Base-by-base conservation (phyloP, 2,329 filamentous ascomycete species). In the Microcyclosporella mali region DNA sequence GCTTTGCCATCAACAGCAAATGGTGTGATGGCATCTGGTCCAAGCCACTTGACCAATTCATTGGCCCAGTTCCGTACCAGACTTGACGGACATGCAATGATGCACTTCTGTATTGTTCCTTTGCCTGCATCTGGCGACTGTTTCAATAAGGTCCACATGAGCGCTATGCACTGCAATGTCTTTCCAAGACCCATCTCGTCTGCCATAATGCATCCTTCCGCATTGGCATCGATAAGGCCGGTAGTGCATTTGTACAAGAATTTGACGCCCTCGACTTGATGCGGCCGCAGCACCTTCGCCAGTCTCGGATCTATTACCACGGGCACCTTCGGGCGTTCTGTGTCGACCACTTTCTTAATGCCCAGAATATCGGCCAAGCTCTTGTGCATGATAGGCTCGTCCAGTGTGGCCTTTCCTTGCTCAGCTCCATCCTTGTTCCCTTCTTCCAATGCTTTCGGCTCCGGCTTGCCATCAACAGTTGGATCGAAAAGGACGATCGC, bases 131-230 rank as follows among this genome's bases (percentile, higher is more conserved):
- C 88, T 0, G 92, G 87, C 0, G 89, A 94, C 61, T 98, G 92
- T 64, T 95, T 97, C 12, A 98, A 70, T 1, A 98, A 69, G 1
- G 92, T 98, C 92, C 92, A 98, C 74, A 98, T 83, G 37, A 98
- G 75, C 0, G 92, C 79, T 58, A 98, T 98, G 66, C 92, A 98
- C 71, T 98, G 92, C 33, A 98, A 69, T 56, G 92, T 98, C 70
- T 98, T 98, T 43, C 92, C 92, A 21, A 98, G 71, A 56, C 92
- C 92, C 92, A 98, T 98, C 63, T 95, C 92, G 63, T 98, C 92
- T 40, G 92, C 92, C 92, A 98, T 98, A 63, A 98, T 98, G 67
- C 92, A 98, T 2, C 92, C 92, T 64, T 95, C 86, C 37, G 92
- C 92, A 56, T 90, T 90, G 29, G 84, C 77, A 57, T 97, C 92